A percentile compares a stretch with the other conserved stretches of the same genome.
Evolutionary conservation across 352 stramenopile species (phyloP).

Genomic region (Stephanocyclus meneghinianus): DNA sequence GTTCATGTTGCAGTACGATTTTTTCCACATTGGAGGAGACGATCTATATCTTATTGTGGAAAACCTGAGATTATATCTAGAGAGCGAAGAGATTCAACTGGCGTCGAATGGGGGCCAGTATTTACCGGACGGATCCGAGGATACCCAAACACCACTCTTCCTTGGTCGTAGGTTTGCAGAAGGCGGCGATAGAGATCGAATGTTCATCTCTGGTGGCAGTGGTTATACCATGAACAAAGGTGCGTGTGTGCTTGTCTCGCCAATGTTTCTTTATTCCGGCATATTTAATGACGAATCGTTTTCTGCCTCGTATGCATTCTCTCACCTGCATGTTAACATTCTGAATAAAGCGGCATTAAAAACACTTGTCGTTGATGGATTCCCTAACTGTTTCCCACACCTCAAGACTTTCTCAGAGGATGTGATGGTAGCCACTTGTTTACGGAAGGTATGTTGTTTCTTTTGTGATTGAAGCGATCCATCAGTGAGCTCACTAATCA

Average conservation of each 20-base stretch:
- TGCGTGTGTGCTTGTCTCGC: background rate
- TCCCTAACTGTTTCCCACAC: constrained; percentile 74
- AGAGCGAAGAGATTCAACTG: constrained; percentile 73
- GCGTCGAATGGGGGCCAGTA: constrained; percentile 66
- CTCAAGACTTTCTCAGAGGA: constrained; percentile 78
- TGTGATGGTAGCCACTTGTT: constrained; percentile 77
- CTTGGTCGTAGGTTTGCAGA: constrained; percentile 81
- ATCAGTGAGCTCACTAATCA: too few relatives aligned
- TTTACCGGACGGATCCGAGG: constrained; percentile 64
- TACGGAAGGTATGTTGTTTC: constrained; percentile 53
- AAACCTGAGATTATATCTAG: constrained; percentile 81
- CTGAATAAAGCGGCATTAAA: constrained; percentile 63
- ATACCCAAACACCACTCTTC: constrained; percentile 74
- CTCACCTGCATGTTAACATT: too few relatives aligned
- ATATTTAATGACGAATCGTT: background rate
- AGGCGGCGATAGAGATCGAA: constrained; percentile 62
- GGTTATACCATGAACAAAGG: constrained; percentile 84
- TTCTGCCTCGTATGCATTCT: too few relatives aligned
- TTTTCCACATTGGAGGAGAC: constrained; percentile 84
- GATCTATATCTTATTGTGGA: constrained; percentile 84
- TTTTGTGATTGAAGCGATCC: background rate
- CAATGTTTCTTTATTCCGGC: background rate
- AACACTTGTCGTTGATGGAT: constrained; percentile 66
- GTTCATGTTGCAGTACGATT: constrained; percentile 76
- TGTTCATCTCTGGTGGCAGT: constrained; percentile 68